phyloP scores from a whole-genome alignment of 768 basidiomycete genomes.

The Suillus tomentosus region DNA sequence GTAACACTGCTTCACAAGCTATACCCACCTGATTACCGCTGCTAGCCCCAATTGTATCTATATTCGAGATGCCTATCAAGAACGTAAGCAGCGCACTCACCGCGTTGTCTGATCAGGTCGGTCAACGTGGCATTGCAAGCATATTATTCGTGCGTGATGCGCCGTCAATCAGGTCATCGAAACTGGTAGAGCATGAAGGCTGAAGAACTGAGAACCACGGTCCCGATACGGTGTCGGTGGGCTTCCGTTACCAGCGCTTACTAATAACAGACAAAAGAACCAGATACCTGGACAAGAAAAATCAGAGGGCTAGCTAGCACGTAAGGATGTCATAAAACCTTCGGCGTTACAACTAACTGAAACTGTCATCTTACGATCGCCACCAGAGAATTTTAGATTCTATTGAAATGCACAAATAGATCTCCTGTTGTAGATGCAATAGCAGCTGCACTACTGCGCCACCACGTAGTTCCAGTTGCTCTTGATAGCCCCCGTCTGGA shows the following conservation, averaged over 20 bases:
- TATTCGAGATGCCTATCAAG: background rate
- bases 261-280: background rate
- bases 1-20: background rate
- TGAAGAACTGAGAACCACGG: background rate
- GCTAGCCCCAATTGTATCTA: background rate
- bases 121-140: background rate
- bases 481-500: constrained; percentile 75
- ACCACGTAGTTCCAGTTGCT: constrained; percentile 80
- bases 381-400: background rate
- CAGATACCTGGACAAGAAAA: background rate
- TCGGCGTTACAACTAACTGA: background rate
- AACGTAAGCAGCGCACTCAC: background rate
- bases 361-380: background rate
- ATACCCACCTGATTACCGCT: background rate
- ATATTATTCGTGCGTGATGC: background rate
- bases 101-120: constrained; percentile 9
- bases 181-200: background rate
- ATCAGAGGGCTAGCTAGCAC: background rate
- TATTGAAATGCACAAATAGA: background rate
- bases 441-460: constrained; percentile 21
- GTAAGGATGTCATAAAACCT: background rate
- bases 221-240: background rate
- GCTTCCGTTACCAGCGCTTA: background rate
- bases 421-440: background rate
- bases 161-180: background rate